These are phyloP conservation scores for Malus hybrid DNA, from an alignment of 331 rosid genomes.

Conservation along the genomic window DNA sequence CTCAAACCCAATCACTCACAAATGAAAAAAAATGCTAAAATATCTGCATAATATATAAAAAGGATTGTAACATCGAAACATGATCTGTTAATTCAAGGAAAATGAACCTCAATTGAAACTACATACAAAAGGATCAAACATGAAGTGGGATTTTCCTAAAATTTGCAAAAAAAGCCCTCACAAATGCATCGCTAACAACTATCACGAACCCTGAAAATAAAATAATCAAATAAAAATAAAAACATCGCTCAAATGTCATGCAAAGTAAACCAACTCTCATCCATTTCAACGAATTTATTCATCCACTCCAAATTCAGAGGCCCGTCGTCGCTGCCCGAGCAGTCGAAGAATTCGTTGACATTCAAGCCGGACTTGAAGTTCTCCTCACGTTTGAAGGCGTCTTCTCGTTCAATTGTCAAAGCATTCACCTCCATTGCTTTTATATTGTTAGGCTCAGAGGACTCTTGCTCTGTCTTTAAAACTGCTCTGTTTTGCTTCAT, in stretches of 20 bases:
- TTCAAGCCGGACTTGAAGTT: neutral
- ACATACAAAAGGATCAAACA: neutral
- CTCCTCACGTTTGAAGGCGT: neutral
- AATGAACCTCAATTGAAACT: neutral
- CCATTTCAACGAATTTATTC: constrained; percentile 30
- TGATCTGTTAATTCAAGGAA: constrained; percentile 13
- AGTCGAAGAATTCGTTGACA: constrained; percentile 1
- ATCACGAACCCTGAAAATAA: neutral
- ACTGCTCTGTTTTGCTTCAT: constrained; percentile 12
- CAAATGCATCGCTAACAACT: neutral
- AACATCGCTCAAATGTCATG: neutral
- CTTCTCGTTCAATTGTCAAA: neutral
- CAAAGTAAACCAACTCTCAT: constrained; percentile 28
- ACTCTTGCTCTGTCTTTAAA: neutral
- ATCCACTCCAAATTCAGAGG: constrained; percentile 34
- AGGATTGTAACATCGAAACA: neutral
- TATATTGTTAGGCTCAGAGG: neutral
- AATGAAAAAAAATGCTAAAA: neutral
- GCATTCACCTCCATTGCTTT: neutral
- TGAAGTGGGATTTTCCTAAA: constrained; percentile 8
- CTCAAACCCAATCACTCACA: neutral
- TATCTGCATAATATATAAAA: neutral
- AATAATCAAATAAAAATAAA: neutral
- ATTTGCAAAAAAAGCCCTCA: neutral
- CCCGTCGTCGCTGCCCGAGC: constrained; percentile 9